phyloP scores from a whole-genome alignment of 2,329 filamentous ascomycete species.

The Diaporthe australafricana region DNA sequence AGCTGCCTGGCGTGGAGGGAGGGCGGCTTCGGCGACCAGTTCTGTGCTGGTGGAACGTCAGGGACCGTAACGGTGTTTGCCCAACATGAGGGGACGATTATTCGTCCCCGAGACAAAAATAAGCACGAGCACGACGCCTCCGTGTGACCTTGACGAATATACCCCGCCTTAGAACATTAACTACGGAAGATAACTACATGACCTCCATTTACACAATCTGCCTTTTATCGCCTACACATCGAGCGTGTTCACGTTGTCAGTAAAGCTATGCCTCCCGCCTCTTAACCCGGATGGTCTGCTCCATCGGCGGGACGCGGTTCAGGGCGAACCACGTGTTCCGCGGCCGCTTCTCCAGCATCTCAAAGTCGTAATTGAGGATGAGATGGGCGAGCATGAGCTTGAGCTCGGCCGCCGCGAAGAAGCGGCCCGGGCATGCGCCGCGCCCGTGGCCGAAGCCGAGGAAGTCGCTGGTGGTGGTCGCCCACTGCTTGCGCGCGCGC shows the following conservation, averaged over 20 bases:
- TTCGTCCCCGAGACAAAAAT: neutral
- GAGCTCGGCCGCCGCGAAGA: slow-evolving; percentile 51
- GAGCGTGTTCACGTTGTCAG: neutral
- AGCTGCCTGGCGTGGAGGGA: slow-evolving; percentile 74
- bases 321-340: slow-evolving; percentile 30
- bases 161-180: neutral
- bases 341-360: slow-evolving; percentile 37
- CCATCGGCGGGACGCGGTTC: slow-evolving; percentile 36
- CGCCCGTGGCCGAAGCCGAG: slow-evolving; percentile 52
- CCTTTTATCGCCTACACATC: neutral
- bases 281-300: slow-evolving; percentile 27
- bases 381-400: slow-evolving; percentile 46
- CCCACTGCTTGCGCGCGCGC: slow-evolving; percentile 36
- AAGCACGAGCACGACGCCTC: neutral
- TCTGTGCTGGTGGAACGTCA: slow-evolving; percentile 73
- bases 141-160: neutral
- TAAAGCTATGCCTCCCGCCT: slow-evolving; percentile 17
- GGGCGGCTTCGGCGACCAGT: slow-evolving; percentile 71
- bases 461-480: slow-evolving; percentile 39
- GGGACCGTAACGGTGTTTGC: slow-evolving; percentile 74
- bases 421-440: slow-evolving; percentile 53
- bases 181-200: neutral
- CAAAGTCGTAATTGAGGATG: slow-evolving; percentile 42
- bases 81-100: slow-evolving; percentile 22
- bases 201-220: neutral